A percentile compares a stretch with the other conserved stretches of the same genome.
These are phyloP conservation scores for Colletotrichum endophyticum DNA, from an alignment of 2,329 filamentous ascomycete species.

Conservation along the genomic window DNA sequence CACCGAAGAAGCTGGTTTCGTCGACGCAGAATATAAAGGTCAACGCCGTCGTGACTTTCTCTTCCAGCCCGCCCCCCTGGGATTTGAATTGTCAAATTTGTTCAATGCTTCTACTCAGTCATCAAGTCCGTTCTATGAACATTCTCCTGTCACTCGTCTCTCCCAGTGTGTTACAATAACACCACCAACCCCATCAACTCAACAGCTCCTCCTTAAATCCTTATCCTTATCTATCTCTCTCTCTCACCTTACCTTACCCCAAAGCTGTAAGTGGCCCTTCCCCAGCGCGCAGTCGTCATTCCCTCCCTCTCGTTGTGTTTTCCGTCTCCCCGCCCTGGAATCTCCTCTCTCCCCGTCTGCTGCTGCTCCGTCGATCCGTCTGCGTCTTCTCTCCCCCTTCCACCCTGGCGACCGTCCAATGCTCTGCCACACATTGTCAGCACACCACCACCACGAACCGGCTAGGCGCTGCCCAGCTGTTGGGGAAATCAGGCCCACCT, in stretches of 20 bases:
- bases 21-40: slow-evolving; percentile 19
- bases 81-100: not conserved
- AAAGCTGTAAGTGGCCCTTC: slow-evolving; percentile 16
- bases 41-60: slow-evolving; percentile 10
- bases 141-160: not conserved
- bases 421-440: slow-evolving; percentile 8
- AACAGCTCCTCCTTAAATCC: not conserved
- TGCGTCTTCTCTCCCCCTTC: not conserved
- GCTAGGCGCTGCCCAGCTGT: not conserved
- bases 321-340: not conserved
- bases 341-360: not conserved
- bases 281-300: not conserved
- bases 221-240: not conserved
- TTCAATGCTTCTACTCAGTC: slow-evolving; percentile 18
- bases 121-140: not conserved
- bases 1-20: slow-evolving; percentile 21
- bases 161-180: slow-evolving; percentile 12
- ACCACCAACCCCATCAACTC: not conserved
- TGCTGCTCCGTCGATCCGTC: not conserved
- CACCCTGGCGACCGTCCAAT: slow-evolving; percentile 5
- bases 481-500: not conserved
- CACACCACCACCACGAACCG: slow-evolving; percentile 3
- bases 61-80: not conserved
- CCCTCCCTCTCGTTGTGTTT: not conserved
- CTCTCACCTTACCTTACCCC: not conserved